Evolutionary conservation across 2,329 filamentous ascomycete genomes (phyloP), one percentile per base, ranked within the genome.

Genomic region (Monosporascus sp.): DNA sequence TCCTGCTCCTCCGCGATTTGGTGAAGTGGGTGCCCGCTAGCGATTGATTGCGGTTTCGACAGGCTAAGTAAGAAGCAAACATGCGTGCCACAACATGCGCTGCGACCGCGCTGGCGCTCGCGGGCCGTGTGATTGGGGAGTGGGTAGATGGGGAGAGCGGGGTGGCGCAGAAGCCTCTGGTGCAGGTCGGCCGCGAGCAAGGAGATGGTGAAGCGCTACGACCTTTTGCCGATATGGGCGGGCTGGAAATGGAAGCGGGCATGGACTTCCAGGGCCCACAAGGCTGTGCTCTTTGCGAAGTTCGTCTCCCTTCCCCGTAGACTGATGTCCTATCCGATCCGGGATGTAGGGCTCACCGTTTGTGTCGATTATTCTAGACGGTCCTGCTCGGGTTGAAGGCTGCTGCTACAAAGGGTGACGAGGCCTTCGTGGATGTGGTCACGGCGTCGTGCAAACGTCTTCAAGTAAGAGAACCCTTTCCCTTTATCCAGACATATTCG

Each of bases 201-300:
- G n/a, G 19, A 7, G 22, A 44, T 7, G 37, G 7, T 22, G 24
- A 31, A 17, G 24, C 17, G 24, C 14, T 46, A n/a, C 43, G 22
- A 16, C 5, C 9, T 19, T 8, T 46, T 24, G 9, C n/a, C 2
- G 24, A 27, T 46, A 5, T 46, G 14, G n/a, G 3, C 24, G 4
- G 31, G 20, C 48, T 49, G 46, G 37, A 5, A 26, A 24, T 26
- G 24, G 55, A 52, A 7, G 27, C 51, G 6, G 24, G 51, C 19
- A 49, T 54, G 45, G 60, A 62, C 35, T 52, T 57, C 22, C 61
- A 55, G 51, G 58, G 60, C 49, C 56, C 60, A 8, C 58, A 53
- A 4, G 57, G 62, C 9, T 67, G 63, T 43, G 65, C 65, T 9
- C 55, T 63, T 45, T 69, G 65, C 20, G 66, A 68, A 52, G 70